Evolutionary conservation across 257 asterid genomes (phyloP), one percentile per base, ranked within the genome.

Genomic region (Handroanthus guayacan): DNA sequence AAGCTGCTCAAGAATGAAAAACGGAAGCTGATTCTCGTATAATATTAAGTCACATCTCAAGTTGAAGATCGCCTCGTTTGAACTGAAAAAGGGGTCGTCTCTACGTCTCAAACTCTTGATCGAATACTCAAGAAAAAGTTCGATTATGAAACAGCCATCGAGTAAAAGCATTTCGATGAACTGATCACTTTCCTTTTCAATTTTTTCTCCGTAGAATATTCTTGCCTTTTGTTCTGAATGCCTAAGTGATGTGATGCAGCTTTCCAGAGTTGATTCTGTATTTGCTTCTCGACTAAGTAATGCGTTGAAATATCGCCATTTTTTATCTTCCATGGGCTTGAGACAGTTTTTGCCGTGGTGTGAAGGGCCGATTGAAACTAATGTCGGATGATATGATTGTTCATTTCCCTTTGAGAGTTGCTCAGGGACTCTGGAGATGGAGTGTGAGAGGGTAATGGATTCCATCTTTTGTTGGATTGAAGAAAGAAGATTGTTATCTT

Each of bases 141-240:
- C 92, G 78, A 89, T 81, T 39, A 89, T 56, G 83, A 87, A 89
- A 51, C 92, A 79, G 4, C 86, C 84, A 44, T 89, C 94, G 14
- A 87, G 66, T 3, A 89, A 62, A 78, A 89, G 41, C 84, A 85
- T 78, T 50, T 85, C 84, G 1, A 89, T 75, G 11, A 89, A 82
- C 48, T 69, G 67, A 55, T 85, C 85, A 3, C 87, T 77, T 6
- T 55, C 83, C 75, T 84, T 77, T 39, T 68, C 7, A 9, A 86
- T 67, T 6, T 17, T n/a, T 17, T 82, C 87, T 3, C 80, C 76
- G 31, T 85, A 89, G 79, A 86, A 87, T 25, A 79, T 81, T 47
- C 89, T 72, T 1, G 87, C 87, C 74, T 82, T 84, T 0, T 75
- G 72, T 44, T 89, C 92, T 0, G 65, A 61, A 0, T 60, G 79